Evolutionary conservation across 805 yeast species (phyloP).

Genomic region (Sporopachydermia lactativora): DNA sequence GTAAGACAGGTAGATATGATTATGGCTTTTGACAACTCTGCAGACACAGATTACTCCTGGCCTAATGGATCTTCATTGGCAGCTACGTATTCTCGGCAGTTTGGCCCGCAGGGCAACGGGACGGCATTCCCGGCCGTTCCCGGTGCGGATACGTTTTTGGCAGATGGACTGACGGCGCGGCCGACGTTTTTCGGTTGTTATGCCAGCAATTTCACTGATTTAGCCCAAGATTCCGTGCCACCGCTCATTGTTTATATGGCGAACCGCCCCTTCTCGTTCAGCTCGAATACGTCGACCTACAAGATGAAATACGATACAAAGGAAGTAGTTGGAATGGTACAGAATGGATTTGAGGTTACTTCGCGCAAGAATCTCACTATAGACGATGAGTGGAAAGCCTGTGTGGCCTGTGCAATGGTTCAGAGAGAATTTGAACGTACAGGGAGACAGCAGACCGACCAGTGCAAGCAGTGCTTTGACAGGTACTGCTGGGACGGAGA

Average conservation of each 20-base stretch:
- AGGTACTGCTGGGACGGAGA: constrained; percentile 67
- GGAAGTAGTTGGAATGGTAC: constrained; percentile 44
- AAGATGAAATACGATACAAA: constrained; percentile 45
- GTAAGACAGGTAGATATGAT: constrained; percentile 47
- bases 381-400: constrained; percentile 54
- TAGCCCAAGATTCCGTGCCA: constrained; percentile 32
- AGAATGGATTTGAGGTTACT: constrained; percentile 62
- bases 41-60: constrained; percentile 42
- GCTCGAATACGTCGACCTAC: constrained; percentile 62
- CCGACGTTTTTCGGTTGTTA: constrained; percentile 84
- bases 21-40: constrained; percentile 53
- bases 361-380: constrained; percentile 53
- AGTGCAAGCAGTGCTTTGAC: constrained; percentile 58
- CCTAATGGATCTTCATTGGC: constrained; percentile 55
- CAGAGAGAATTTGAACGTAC: constrained; percentile 65
- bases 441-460: constrained; percentile 43
- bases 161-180: constrained; percentile 43
- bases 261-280: constrained; percentile 49
- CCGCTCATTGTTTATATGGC: constrained; percentile 73
- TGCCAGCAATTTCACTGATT: constrained; percentile 41
- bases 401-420: constrained; percentile 73
- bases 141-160: constrained; percentile 43
- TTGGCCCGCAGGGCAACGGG: constrained; percentile 33
- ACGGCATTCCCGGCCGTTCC: constrained; percentile 76
- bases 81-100: constrained; percentile 45